These are phyloP conservation scores for Gautieria morchelliformis DNA, from an alignment of 768 basidiomycete genomes.

Conservation along the genomic window DNA sequence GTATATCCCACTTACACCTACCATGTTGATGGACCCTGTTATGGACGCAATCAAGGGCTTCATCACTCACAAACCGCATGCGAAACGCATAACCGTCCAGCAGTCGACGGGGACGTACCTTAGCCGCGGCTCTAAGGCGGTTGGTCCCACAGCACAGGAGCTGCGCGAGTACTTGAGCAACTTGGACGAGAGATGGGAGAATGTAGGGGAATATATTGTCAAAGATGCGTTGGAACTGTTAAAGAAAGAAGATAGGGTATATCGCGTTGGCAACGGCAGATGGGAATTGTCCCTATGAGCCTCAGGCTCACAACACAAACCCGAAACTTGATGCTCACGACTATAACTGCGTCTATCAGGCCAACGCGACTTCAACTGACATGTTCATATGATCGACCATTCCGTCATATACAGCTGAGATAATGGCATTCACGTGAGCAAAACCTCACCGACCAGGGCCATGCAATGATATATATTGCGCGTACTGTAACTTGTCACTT, in stretches of 20 bases:
- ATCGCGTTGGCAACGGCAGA: constrained; percentile 23
- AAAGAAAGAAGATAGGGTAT: constrained; percentile 24
- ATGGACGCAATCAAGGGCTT: constrained; percentile 34
- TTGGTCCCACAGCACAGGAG: constrained; percentile 32
- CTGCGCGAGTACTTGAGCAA: constrained; percentile 36
- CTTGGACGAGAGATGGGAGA: constrained; percentile 56
- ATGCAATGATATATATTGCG: too few species aligned
- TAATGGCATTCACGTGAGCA: too few species aligned
- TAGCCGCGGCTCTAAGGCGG: constrained; percentile 11
- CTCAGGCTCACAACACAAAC: neutral
- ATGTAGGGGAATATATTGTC: constrained; percentile 54
- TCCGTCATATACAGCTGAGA: too few species aligned
- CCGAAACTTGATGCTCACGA: too few species aligned
- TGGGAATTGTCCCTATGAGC: constrained; percentile 21
- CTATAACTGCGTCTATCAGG: too few species aligned
- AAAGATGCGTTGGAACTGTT: constrained; percentile 49
- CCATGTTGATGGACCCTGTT: constrained; percentile 38
- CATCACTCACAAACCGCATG: constrained; percentile 9
- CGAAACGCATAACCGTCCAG: constrained; percentile 4
- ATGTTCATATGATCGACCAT: too few species aligned
- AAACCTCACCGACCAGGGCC: too few species aligned
- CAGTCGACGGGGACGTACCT: neutral
- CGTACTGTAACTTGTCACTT: too few species aligned
- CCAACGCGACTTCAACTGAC: too few species aligned
- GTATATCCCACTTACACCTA: constrained; percentile 52